Evolutionary conservation across 805 yeast species (phyloP).

Genomic region (Kuraishia ogatae): DNA sequence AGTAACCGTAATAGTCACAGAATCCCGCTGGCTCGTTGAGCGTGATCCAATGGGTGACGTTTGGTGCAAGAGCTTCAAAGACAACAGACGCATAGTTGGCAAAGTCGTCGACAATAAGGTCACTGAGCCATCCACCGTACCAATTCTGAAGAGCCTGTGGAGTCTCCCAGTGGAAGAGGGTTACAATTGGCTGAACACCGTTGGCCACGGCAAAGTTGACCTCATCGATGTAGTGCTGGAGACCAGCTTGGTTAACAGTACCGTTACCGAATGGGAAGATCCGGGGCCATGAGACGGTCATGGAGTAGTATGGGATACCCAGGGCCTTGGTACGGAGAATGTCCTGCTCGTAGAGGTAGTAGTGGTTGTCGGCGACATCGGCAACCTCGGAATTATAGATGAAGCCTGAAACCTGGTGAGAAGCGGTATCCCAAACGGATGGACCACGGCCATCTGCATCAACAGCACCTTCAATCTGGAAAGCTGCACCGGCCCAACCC

Average conservation of each 20-base stretch:
- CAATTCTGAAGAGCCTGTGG: conserved; percentile 15
- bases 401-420: conserved; percentile 7
- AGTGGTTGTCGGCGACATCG: conserved; percentile 22
- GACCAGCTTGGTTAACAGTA: conserved; percentile 13
- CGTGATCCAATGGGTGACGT: conserved; percentile 24
- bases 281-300: conserved; percentile 26
- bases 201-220: conserved; percentile 17
- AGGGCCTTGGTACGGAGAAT: conserved; percentile 21
- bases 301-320: conserved; percentile 23
- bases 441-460: conserved; percentile 25
- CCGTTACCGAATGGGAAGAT: conserved; percentile 20
- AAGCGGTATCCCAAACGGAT: conserved; percentile 16
- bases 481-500: conserved; percentile 26
- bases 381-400: conserved; percentile 10
- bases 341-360: conserved; percentile 25
- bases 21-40: conserved; percentile 22
- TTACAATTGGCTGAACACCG: conserved; percentile 17
- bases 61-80: conserved; percentile 20
- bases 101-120: conserved; percentile 21
- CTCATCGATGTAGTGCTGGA: conserved; percentile 21
- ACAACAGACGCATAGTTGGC: conserved; percentile 23
- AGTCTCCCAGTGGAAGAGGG: conserved; percentile 26
- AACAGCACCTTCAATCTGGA: conserved; percentile 28
- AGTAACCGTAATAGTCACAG: conserved; percentile 6
- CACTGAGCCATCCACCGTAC: conserved; percentile 19